Evolutionary conservation across 495 filamentous ascomycete genomes (phyloP).

Genomic region (Monascus purpureus): DNA sequence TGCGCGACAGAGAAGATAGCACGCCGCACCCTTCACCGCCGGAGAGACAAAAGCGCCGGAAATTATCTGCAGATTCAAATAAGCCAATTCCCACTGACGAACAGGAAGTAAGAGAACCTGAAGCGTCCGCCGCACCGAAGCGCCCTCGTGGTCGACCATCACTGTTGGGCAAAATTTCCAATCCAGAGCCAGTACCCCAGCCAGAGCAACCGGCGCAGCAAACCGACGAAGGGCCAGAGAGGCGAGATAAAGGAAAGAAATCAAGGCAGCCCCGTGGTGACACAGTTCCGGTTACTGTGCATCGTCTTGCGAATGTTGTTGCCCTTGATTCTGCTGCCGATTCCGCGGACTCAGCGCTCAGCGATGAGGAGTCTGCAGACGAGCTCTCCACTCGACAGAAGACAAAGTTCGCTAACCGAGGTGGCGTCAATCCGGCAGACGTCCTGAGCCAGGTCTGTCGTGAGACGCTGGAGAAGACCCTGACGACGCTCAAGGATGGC

Average conservation of each 20-base stretch:
- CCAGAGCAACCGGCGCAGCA: constrained; percentile 7
- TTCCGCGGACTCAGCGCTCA: constrained; percentile 12
- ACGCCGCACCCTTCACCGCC: neutral
- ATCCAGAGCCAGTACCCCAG: constrained; percentile 4
- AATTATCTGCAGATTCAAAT: neutral
- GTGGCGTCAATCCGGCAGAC: constrained; percentile 54
- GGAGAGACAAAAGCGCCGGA: neutral
- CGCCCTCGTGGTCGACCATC: constrained; percentile 8
- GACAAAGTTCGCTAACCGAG: constrained; percentile 34
- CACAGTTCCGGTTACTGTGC: constrained; percentile 30
- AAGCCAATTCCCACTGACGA: neutral
- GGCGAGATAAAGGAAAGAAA: constrained; percentile 8
- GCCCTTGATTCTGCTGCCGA: constrained; percentile 11
- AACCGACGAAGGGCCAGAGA: constrained; percentile 11
- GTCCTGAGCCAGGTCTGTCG: constrained; percentile 56
- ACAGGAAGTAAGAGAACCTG: neutral
- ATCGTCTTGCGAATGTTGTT: constrained; percentile 25
- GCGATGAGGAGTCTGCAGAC: constrained; percentile 22
- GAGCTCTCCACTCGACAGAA: constrained; percentile 17
- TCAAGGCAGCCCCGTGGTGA: constrained; percentile 24
- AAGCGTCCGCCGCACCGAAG: constrained; percentile 2
- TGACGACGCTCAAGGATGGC: constrained; percentile 23
- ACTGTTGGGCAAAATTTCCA: constrained; percentile 6
- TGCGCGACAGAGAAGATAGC: neutral
- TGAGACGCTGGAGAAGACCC: constrained; percentile 45